These are phyloP conservation scores for Metarhizium sp. DNA, from an alignment of 2,329 filamentous ascomycete species.

Conservation along the genomic window DNA sequence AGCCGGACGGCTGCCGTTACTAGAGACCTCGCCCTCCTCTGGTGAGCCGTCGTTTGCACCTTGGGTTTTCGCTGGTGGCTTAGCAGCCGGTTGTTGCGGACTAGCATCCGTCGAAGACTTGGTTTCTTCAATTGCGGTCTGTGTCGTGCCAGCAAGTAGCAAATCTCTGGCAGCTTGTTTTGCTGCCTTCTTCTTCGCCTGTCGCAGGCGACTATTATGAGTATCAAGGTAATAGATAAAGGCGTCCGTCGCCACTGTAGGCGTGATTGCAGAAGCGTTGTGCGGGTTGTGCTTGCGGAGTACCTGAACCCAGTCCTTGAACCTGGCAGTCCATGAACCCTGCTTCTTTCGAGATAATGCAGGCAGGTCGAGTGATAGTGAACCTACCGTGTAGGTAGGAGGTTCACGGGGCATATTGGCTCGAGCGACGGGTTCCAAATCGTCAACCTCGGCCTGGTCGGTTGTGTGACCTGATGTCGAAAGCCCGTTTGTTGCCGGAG, in stretches of 20 bases:
- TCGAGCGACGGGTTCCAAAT: neutral
- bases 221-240: constrained; percentile 22
- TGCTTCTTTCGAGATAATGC: constrained; percentile 15
- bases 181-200: constrained; percentile 21
- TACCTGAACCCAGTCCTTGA: constrained; percentile 24
- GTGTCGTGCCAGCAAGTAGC: constrained; percentile 15
- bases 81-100: neutral
- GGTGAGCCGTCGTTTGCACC: neutral
- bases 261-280: constrained; percentile 13
- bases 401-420: constrained; percentile 13
- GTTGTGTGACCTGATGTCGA: neutral
- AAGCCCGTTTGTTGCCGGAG: neutral
- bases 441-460: neutral
- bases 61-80: neutral
- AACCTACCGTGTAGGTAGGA: constrained; percentile 12
- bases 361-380: constrained; percentile 18
- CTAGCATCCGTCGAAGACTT: neutral
- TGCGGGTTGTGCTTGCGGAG: constrained; percentile 19
- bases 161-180: constrained; percentile 19
- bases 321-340: constrained; percentile 24
- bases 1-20: constrained; percentile 1
- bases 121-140: constrained; percentile 12
- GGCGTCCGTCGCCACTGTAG: constrained; percentile 14
- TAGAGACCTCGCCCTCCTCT: constrained; percentile 2
- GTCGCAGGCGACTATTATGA: constrained; percentile 19